A percentile compares a stretch with the other conserved stretches of the same genome.
phyloP scores from a whole-genome alignment of 257 asterid genomes.

The Fraxinus anomala region DNA sequence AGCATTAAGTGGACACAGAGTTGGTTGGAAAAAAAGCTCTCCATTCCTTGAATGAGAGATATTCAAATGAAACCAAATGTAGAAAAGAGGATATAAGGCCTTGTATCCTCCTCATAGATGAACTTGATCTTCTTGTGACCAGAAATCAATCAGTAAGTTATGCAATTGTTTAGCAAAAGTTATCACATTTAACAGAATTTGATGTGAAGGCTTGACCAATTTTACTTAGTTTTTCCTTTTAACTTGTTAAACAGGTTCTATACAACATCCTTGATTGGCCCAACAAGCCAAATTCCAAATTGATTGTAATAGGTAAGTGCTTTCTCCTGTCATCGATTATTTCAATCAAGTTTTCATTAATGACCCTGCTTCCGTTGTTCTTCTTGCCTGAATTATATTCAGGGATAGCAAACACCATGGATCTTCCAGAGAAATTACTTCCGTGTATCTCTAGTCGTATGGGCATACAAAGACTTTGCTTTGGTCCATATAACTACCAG shows the following conservation, averaged over 20 bases:
- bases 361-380: conserved; percentile 19
- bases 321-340: conserved; percentile 19
- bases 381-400: conserved; percentile 26
- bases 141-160: conserved; percentile 81
- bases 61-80: conserved; percentile 59
- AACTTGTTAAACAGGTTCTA: conserved; percentile 59
- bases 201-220: conserved; percentile 7
- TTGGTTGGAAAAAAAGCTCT: conserved; percentile 97
- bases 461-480: conserved; percentile 99
- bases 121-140: conserved; percentile 90
- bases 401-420: conserved; percentile 99
- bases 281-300: conserved; percentile 78
- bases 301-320: conserved; percentile 78
- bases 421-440: conserved; percentile 97
- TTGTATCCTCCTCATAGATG: conserved; percentile 93
- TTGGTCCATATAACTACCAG: conserved; percentile 85
- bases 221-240: neutral
- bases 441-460: conserved; percentile 98
- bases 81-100: conserved; percentile 63
- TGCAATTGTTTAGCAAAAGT: conserved; percentile 19
- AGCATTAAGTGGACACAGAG: conserved; percentile 83
- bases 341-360: conserved; percentile 5
- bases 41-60: conserved; percentile 70
- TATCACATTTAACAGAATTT: conserved; percentile 14
- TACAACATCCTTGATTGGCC: conserved; percentile 99